Percentiles rank a stretch among this genome's conserved stretches.
phyloP scores from a whole-genome alignment of 164 flowering plant species.

The Tinospora cordifolia region DNA sequence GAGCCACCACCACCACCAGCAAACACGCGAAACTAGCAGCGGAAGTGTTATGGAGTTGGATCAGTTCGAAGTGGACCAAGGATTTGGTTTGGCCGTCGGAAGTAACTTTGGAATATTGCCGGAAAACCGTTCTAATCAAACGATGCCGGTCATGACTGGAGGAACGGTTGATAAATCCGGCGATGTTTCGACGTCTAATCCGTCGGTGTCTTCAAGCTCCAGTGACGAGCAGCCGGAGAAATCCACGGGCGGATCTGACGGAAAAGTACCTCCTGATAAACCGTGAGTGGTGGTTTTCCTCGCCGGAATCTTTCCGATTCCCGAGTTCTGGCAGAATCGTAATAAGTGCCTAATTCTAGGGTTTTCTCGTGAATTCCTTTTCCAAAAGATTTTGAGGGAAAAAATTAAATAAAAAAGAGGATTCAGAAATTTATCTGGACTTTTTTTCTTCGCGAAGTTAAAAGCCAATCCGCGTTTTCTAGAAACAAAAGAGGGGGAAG shows the following conservation, averaged over 20 bases:
- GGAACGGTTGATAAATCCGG: slow-evolving; percentile 17
- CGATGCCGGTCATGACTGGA: not conserved
- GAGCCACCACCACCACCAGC: slow-evolving; percentile 4
- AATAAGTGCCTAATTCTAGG: slow-evolving; percentile 14
- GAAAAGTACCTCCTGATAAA: slow-evolving; percentile 37
- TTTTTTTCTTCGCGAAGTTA: not conserved
- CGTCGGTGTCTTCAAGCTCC: slow-evolving; percentile 9
- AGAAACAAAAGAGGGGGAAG: not conserved
- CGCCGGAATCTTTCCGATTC: not conserved
- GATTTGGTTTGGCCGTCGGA: slow-evolving; percentile 22
- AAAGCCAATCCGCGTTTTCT: slow-evolving; percentile 7
- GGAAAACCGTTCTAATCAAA: slow-evolving; percentile 13
- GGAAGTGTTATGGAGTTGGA: slow-evolving; percentile 14
- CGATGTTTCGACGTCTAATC: slow-evolving; percentile 8
- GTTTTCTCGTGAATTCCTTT: not conserved
- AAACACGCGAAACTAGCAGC: not conserved
- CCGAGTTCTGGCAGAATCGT: slow-evolving; percentile 17
- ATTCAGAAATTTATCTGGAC: not conserved
- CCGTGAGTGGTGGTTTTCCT: slow-evolving; percentile 48
- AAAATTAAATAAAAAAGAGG: not conserved
- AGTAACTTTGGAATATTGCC: not conserved
- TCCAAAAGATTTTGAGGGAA: too few species aligned
- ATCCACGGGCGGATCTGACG: slow-evolving; percentile 46
- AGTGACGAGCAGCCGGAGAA: slow-evolving; percentile 58
- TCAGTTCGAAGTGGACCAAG: slow-evolving; percentile 10